Evolutionary conservation across 495 filamentous ascomycete genomes (phyloP), one percentile per base, ranked within the genome.

Genomic region (Penicillium samsonianum): DNA sequence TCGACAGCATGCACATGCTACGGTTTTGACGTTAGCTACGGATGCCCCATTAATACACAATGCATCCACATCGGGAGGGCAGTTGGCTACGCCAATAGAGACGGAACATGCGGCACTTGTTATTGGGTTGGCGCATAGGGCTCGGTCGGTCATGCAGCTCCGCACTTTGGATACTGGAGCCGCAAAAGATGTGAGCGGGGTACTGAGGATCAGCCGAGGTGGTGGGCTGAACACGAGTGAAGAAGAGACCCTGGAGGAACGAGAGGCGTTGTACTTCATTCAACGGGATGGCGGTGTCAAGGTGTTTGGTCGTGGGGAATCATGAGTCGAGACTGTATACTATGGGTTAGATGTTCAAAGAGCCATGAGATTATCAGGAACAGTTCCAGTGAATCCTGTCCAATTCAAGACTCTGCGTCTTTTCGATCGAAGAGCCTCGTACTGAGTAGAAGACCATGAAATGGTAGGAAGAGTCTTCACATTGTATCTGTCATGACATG

Each of bases 151-250:
- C 1, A 79, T 92, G 67, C 85, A 89, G 58, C 71, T 92, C 26
- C 79, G 91, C 44, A 78, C 82, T 58, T 71, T 98, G 57, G 90
- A 92, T 63, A 96, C 90, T 0, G 93, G 93, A 1, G 81, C 84
- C 16, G 94, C 93, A 50, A 87, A 80, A 70, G 93, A 98, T 78
- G 90, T 97, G 23, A 96, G 89, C 75, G 93, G 94, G 9, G 90
- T 96, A 35, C 60, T 96, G 53, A 82, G 93, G 62, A 81, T 95
- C 50, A 91, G 87, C 9, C 78, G 74, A 22, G 84, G 86, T 6
- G 79, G 76, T 50, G 80, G 74, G 25, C 75, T 67, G 61, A 67
- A 76, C 12, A 73, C 40, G 5, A 69, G 60, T 17, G 69, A 56
- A n/a, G 64, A 72, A 16, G 61, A 57, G n/a, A 53, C 49, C 47